Percentiles rank a stretch among this genome's conserved stretches.
phyloP scores from a whole-genome alignment of 345 rosid genomes.

The Brassica cretica region DNA sequence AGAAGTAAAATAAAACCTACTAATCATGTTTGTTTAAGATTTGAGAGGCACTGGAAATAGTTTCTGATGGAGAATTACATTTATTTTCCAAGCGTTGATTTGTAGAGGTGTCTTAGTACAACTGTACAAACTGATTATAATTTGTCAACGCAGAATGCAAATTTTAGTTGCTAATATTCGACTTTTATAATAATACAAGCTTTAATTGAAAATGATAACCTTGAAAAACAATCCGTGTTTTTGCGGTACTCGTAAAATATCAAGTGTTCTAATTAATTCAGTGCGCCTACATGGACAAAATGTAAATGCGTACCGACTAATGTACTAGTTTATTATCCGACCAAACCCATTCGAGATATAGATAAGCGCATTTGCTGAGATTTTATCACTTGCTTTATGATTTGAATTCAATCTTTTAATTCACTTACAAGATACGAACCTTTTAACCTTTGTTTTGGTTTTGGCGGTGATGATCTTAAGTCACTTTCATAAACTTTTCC shows the following conservation, averaged over 20 bases:
- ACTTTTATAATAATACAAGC: background rate
- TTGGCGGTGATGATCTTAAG: background rate
- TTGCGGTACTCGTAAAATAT: background rate
- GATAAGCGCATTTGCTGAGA: slow-evolving; percentile 12
- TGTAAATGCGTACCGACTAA: background rate
- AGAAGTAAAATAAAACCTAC: background rate
- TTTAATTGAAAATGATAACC: background rate
- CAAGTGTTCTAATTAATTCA: background rate
- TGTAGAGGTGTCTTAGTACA: background rate
- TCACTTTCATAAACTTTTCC: background rate
- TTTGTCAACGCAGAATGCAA: background rate
- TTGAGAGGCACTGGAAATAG: background rate
- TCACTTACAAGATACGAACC: background rate
- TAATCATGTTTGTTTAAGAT: background rate
- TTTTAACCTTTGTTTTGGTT: background rate
- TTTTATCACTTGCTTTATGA: background rate
- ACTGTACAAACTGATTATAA: background rate
- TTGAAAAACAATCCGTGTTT: background rate
- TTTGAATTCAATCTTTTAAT: background rate
- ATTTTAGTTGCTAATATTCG: background rate
- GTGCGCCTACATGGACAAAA: background rate
- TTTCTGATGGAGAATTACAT: background rate
- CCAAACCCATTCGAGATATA: slow-evolving; percentile 8
- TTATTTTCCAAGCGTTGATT: background rate
- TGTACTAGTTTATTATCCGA: background rate